Base-by-base conservation (phyloP, 495 filamentous ascomycete species). In the Trichoderma orchidacearum region DNA sequence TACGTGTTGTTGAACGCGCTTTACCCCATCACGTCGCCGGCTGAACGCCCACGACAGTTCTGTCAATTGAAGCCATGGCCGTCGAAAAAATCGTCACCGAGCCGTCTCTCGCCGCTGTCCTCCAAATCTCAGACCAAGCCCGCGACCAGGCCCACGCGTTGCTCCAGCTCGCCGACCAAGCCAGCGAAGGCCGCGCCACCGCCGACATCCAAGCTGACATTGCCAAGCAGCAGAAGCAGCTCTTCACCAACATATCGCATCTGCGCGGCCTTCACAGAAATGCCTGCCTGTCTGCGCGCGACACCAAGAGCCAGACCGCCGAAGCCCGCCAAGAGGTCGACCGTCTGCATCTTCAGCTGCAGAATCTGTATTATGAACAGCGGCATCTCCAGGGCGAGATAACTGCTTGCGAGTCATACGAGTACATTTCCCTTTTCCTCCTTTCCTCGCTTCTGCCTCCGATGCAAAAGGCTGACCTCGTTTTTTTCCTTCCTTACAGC, bases 291-390 rank as follows among this genome's bases (percentile, higher is more conserved):
- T 77, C 80, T 17, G 86, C 92, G 32, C 83, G 93, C 56, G 81
- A 90, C 56, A 95, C 91, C 31, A 98, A 97, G 66, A 79, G 84
- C 53, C 73, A 80, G 62, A 96, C 94, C 8, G 85, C 86, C 29
- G 89, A 96, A 66, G 86, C 84, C 30, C 83, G 92, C 25, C 85
- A 89, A 66, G 90, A 96, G 69, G 88, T 96, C 54, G 93, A 98
- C 65, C 80, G 83, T 54, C 75, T 97, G 57, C 91, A 96, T 72
- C 79, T 98, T 18, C 85, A 94, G 65, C 75, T 97, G 28, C 91
- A 97, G 68, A 98, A 98, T 66, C 75, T 98, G 25, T 92, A 94
- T 69, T 98, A 98, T 68, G 93, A 98, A 68, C 90, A 96, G 68
- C 78, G 87, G 57, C 88, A 96, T 71, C 73, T 98, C 58, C 80